phyloP scores from a whole-genome alignment of 495 filamentous ascomycete species.

The Penicillium longicatenatum region DNA sequence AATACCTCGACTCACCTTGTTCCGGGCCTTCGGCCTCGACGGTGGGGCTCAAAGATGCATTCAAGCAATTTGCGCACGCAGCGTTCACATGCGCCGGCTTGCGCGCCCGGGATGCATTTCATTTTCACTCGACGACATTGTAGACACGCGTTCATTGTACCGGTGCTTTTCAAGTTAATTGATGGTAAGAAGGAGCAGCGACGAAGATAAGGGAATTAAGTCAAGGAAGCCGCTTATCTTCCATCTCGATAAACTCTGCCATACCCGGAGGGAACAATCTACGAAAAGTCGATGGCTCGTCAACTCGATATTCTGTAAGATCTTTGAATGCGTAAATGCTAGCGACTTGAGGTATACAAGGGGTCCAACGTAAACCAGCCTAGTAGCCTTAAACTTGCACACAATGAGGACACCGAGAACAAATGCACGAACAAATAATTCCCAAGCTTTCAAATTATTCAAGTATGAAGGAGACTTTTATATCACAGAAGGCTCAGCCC shows the following conservation, averaged over 20 bases:
- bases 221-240: constrained; percentile 1
- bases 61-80: constrained; percentile 4
- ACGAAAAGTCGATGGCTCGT: no score
- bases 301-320: no score
- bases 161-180: background rate
- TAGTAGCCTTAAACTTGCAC: no score
- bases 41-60: constrained; percentile 8
- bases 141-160: constrained; percentile 4
- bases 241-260: background rate
- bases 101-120: constrained; percentile 4
- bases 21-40: constrained; percentile 4
- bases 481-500: background rate
- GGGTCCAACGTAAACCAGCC: no score
- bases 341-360: no score
- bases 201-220: constrained; percentile 4
- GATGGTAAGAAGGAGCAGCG: background rate
- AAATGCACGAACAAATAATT: background rate
- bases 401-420: no score
- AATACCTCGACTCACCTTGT: constrained; percentile 3
- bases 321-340: no score
- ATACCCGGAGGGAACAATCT: no score
- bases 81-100: constrained; percentile 1
- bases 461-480: background rate
- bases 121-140: constrained; percentile 9
- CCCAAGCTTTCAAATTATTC: background rate